These are phyloP conservation scores for Auriscalpium microsporum DNA, from an alignment of 768 basidiomycete species.

Conservation along the genomic window DNA sequence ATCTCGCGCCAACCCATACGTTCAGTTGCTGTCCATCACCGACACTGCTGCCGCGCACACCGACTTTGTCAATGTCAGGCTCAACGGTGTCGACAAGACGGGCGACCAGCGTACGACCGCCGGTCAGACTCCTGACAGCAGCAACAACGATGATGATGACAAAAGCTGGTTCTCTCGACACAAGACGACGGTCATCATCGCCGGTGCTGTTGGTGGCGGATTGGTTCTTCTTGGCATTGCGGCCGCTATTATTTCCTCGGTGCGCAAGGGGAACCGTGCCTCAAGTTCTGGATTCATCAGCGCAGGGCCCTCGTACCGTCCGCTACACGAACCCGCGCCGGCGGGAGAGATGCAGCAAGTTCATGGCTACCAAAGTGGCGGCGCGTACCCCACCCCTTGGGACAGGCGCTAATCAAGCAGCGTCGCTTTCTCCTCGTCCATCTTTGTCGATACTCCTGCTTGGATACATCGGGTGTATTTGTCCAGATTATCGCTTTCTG, in stretches of 20 bases:
- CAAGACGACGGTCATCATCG: neutral
- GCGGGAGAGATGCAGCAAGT: neutral
- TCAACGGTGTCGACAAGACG: conserved; percentile 14
- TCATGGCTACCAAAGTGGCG: neutral
- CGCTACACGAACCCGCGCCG: conserved; percentile 4
- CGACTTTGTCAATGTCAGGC: conserved; percentile 26
- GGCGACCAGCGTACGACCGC: neutral
- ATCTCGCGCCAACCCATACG: conserved; percentile 38
- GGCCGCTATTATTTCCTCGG: too few species aligned
- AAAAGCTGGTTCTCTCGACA: neutral
- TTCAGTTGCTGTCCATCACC: conserved; percentile 51
- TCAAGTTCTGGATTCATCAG: too few species aligned
- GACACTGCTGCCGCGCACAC: conserved; percentile 30
- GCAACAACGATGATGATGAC: neutral
- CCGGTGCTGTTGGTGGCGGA: neutral
- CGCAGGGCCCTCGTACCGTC: neutral
- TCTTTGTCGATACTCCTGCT: too few species aligned
- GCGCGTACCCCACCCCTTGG: neutral
- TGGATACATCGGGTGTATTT: too few species aligned
- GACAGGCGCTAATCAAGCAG: neutral
- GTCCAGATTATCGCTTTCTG: too few species aligned
- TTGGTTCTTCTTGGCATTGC: neutral
- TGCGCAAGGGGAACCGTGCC: too few species aligned
- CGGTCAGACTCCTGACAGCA: neutral
- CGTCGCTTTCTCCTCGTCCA: too few species aligned